Conservation (phyloP, 208 protist species). For the Naegleria gruberi region DNA sequence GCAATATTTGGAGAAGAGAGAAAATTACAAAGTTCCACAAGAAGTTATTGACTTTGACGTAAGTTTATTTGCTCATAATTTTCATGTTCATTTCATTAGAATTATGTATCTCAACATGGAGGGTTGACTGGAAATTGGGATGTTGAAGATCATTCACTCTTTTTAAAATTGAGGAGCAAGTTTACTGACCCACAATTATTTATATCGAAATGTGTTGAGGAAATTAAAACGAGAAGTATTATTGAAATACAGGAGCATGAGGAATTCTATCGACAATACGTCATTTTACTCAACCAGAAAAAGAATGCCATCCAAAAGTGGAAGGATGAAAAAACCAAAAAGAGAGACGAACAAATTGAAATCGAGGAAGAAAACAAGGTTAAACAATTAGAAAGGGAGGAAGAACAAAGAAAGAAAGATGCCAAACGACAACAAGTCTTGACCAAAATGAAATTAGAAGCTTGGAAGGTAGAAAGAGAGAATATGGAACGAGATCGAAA, state of each 20-base stretch:
- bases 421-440: not conserved
- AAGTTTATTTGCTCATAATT: not conserved
- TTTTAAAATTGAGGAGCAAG: not conserved
- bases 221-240: not conserved
- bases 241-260: conserved; percentile 4
- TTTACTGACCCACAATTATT: not conserved
- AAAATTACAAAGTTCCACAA: not conserved
- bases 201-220: not conserved
- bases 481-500: not conserved
- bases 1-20: not conserved
- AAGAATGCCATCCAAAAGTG: not conserved
- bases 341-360: not conserved
- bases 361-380: not conserved
- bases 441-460: not conserved
- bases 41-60: conserved; percentile 10
- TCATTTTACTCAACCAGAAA: not conserved
- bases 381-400: not conserved
- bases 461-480: not conserved
- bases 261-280: not conserved
- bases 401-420: not conserved
- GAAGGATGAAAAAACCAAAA: not conserved
- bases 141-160: not conserved
- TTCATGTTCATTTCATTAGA: not conserved
- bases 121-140: not conserved
- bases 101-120: not conserved